Percentiles rank a stretch among this genome's conserved stretches.
Conservation (phyloP, 352 stramenopile species). For the Pythium brachiatum region DNA sequence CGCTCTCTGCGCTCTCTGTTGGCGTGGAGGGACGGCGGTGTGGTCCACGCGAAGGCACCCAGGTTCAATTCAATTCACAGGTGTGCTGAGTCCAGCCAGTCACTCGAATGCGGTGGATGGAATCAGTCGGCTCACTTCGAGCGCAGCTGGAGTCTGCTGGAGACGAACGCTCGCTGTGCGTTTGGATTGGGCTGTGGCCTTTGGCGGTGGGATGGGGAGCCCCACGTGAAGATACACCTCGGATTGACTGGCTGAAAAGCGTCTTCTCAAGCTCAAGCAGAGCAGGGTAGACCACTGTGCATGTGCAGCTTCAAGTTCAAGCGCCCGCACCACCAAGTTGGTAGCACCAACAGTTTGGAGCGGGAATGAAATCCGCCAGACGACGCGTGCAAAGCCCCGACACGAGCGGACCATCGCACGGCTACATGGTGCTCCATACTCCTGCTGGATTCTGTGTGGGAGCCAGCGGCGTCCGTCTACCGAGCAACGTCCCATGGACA, state of each 20-base stretch:
- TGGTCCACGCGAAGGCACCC: constrained; percentile 13
- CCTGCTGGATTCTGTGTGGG: no score
- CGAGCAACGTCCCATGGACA: neutral
- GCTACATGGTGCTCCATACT: no score
- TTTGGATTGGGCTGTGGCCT: constrained; percentile 6
- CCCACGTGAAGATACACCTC: neutral
- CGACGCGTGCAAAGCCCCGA: no score
- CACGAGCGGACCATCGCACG: no score
- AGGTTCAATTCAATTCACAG: no score
- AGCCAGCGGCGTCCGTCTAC: no score
- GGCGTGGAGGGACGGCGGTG: neutral
- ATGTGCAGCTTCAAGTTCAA: constrained; percentile 22
- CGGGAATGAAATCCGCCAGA: neutral
- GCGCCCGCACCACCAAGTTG: no score
- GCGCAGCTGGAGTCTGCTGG: constrained; percentile 3
- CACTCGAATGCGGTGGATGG: no score
- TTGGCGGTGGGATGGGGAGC: neutral
- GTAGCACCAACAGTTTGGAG: constrained; percentile 7
- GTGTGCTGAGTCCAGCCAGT: no score
- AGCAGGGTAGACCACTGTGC: no score
- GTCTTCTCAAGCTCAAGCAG: neutral
- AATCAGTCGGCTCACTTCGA: neutral
- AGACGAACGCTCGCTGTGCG: constrained; percentile 14
- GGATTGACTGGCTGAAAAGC: constrained; percentile 18
- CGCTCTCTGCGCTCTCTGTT: constrained; percentile 6